Evolutionary conservation across 805 yeast species (phyloP).

Genomic region (Wickerhamiella nectarea): DNA sequence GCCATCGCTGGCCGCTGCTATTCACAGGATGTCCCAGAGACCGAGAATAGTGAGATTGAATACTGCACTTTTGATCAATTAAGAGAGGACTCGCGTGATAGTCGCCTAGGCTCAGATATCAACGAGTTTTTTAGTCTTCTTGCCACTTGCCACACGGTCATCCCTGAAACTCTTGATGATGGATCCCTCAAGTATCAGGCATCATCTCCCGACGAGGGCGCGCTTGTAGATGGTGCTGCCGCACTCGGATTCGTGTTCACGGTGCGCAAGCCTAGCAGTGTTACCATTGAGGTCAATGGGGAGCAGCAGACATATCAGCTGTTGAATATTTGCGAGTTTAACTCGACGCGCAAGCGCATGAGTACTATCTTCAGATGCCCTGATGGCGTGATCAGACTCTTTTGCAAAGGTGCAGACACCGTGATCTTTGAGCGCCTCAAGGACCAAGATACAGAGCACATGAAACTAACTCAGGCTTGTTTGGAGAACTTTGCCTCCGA

Average conservation of each 20-base stretch:
- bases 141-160: constrained; percentile 94
- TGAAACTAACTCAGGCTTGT: constrained; percentile 69
- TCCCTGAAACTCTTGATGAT: constrained; percentile 59
- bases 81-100: constrained; percentile 32
- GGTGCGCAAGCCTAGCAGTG: constrained; percentile 72
- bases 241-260: constrained; percentile 70
- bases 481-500: constrained; percentile 94
- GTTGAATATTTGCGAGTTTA: constrained; percentile 86
- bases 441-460: constrained; percentile 46
- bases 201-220: constrained; percentile 98
- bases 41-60: constrained; percentile 62
- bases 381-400: constrained; percentile 76
- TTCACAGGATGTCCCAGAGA: constrained; percentile 75
- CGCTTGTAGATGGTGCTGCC: constrained; percentile 94
- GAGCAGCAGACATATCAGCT: constrained; percentile 53
- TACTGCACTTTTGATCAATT: constrained; percentile 57
- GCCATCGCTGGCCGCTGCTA: constrained; percentile 87
- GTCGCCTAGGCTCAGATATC: constrained; percentile 35
- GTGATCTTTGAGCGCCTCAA: constrained; percentile 74
- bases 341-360: constrained; percentile 96
- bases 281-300: constrained; percentile 48
- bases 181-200: constrained; percentile 78
- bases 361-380: constrained; percentile 89
- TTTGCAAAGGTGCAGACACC: constrained; percentile 96
- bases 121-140: constrained; percentile 70